phyloP scores from a whole-genome alignment of 2,329 filamentous ascomycete genomes.

The Beauveria sp. region DNA sequence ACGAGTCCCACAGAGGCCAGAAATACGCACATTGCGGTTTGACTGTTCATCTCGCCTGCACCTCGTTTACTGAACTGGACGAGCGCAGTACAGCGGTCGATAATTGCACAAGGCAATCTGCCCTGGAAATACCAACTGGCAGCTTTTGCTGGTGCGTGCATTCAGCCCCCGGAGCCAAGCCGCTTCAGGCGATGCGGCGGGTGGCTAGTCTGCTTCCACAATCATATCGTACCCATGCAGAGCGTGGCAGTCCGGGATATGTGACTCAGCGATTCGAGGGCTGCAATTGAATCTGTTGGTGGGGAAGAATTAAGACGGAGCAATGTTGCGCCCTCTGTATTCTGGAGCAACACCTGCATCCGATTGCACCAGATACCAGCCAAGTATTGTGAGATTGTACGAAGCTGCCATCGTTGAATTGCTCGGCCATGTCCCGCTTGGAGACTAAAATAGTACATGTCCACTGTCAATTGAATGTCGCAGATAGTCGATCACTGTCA shows the following conservation, averaged over 20 bases:
- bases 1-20: background rate
- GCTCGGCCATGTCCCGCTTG: background rate
- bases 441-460: background rate
- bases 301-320: background rate
- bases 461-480: background rate
- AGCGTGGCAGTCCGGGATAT: background rate
- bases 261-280: background rate
- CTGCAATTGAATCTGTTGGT: background rate
- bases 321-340: background rate
- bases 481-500: background rate
- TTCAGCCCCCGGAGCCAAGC: conserved; percentile 4
- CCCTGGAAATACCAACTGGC: background rate
- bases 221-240: background rate
- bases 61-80: background rate
- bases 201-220: background rate
- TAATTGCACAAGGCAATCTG: background rate
- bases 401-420: background rate
- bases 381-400: conserved; percentile 3
- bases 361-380: background rate
- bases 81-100: background rate
- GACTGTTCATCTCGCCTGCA: background rate
- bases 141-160: background rate
- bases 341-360: background rate
- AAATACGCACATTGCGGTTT: conserved; percentile 2
- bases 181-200: background rate